Percentiles rank a stretch among this genome's conserved stretches.
These are phyloP conservation scores for Verticillium klebahnii DNA, from an alignment of 2,329 filamentous ascomycete genomes.

Conservation along the genomic window DNA sequence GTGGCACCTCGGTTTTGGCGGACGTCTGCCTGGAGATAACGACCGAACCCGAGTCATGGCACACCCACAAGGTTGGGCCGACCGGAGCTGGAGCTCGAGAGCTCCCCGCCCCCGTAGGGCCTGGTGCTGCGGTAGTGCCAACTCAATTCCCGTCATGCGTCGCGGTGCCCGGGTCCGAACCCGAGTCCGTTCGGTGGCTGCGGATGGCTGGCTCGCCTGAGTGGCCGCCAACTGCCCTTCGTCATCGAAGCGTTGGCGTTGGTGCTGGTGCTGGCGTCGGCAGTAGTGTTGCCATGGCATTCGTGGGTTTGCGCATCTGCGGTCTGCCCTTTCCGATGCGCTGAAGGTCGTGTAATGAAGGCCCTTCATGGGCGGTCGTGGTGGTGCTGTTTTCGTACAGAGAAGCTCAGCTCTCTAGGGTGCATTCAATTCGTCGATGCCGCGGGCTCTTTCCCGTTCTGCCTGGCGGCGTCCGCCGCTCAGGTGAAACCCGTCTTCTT, in stretches of 20 bases:
- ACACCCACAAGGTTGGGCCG: background rate
- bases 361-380: no score
- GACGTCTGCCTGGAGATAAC: background rate
- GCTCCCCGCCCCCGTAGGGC: background rate
- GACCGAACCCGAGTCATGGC: background rate
- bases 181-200: background rate
- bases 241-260: background rate
- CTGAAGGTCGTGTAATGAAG: background rate
- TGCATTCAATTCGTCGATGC: background rate
- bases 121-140: background rate
- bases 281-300: background rate
- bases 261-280: background rate
- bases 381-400: background rate
- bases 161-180: background rate
- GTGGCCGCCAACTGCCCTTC: background rate
- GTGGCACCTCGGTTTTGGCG: background rate
- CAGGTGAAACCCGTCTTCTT: slow-evolving; percentile 61
- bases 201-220: background rate
- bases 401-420: background rate
- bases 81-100: background rate
- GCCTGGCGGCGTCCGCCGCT: slow-evolving; percentile 16
- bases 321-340: background rate
- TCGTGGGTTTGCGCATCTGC: background rate
- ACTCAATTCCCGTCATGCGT: background rate
- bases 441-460: background rate